Base-by-base conservation (phyloP, 2,329 filamentous ascomycete species). In the Metarhizium brunneum region DNA sequence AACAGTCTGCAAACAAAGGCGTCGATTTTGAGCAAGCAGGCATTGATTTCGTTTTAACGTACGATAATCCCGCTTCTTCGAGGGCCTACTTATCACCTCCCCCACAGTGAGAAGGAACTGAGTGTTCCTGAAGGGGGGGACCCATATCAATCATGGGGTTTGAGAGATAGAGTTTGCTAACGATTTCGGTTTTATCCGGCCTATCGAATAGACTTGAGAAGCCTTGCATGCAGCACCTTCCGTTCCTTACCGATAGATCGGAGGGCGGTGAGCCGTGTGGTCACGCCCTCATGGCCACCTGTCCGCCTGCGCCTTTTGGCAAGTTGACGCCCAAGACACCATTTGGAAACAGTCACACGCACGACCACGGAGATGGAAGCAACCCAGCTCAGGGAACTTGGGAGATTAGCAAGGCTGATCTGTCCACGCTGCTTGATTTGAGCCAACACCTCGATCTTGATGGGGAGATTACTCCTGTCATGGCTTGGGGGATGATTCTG, bases 201-300 rank as follows among this genome's bases (percentile, higher is more conserved):
- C 61, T 60, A 57, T 71, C 61, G 64, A 80, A 79, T 87, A 88
- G 81, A 68, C 87, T 95, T 71, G 92, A 96, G 76, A 88, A 87
- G 68, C 90, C 92, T 53, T 97, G 94, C 77, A 95, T 95, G 82
- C 85, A 91, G 63, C 91, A 96, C 71, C 81, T 92, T 73, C 88
- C 90, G 63, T 89, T 86, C 72, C 78, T 95, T 58, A 76, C 92
- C 62, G 85, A 84, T 64, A 74, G 78, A 63, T 72, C 76, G 54
- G 76, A 83, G 55, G 75, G 80, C 54, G 80, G 80, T 61, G 83
- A 87, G 57, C 78, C 88, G 47, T 92, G 88, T 61, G 94, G 92
- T 45, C 94, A 99, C 70, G 92, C 90, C 4, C 77, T 97, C 62
- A 97, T 97, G 92, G 88, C 90, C 16, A 88, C 88, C 16, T 95